Base-by-base conservation (phyloP, 2,329 filamentous ascomycete species). In the Cordyceps fumosorosea region DNA sequence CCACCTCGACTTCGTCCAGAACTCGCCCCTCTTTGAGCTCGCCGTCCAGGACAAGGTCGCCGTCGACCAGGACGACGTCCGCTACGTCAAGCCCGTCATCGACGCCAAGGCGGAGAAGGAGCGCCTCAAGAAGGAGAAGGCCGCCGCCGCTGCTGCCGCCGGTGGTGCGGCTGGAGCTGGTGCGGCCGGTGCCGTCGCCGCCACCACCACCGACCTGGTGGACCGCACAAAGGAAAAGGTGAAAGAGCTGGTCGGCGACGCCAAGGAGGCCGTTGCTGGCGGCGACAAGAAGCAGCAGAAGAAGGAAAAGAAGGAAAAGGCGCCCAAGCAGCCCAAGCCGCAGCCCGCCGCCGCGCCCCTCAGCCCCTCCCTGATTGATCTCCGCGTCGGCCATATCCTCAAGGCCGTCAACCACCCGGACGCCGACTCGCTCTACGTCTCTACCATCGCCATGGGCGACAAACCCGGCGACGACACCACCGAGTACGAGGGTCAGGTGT, bases 81-180 rank as follows among this genome's bases (percentile, higher is more conserved):
- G 91, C 66, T 93, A 92, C 74, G 88, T 93, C 69, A 93, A 95
- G 79, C 93, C 93, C 68, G 90, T 90, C 22, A 86, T 93, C 65
- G 92, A 96, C 68, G 86, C 89, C 69, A 96, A 96, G 82, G 92
- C 92, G 62, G 93, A 97, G 82, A 97, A 97, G 81, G 93, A 97
- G 83, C 87, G 89, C 54, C 85, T 93, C 77, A 97, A 96, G 88
- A 96, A 96, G 81, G 92, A 96, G 79, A 96, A 96, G 82, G 90
- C 89, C 34, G 86, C 85, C 16, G 83, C 83, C 1, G 82, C 83
- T 1, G 84, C 82, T 2, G 80, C 79, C 11, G 83, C 81, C 6
- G 80, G 77, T 3, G 74, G 71, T 62, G 75, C 62, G 47, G 81
- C 77, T 60, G 63, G 56, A 14, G 79, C 78, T 0, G 82, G 80